These are phyloP conservation scores for Penicillium sp. DNA, from an alignment of 2,329 filamentous ascomycete species.

Conservation along the genomic window DNA sequence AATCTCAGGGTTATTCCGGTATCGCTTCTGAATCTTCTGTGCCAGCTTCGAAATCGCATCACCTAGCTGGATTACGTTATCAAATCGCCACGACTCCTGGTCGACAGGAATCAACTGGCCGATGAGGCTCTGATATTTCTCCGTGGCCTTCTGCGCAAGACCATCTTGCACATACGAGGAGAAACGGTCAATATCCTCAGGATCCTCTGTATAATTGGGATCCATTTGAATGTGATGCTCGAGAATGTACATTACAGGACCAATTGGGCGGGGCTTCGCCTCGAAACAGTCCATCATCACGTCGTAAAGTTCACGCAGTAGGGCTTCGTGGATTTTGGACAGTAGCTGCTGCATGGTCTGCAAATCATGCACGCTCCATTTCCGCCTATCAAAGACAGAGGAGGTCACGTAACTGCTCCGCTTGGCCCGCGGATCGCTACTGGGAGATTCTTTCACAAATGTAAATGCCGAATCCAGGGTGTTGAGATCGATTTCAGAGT, in stretches of 20 bases:
- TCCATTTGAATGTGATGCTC: constrained; percentile 83
- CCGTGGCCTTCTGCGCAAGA: constrained; percentile 73
- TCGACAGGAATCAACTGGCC: constrained; percentile 79
- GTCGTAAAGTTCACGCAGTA: constrained; percentile 86
- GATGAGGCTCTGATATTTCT: constrained; percentile 80
- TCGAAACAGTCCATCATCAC: constrained; percentile 89
- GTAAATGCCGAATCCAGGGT: constrained; percentile 85
- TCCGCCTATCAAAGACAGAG: constrained; percentile 62
- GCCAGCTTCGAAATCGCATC: constrained; percentile 84
- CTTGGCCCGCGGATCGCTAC: constrained; percentile 66
- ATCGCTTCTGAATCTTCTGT: constrained; percentile 90
- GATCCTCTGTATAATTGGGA: constrained; percentile 72
- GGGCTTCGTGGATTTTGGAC: constrained; percentile 74
- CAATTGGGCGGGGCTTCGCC: constrained; percentile 80
- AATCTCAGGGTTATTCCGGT: constrained; percentile 83
- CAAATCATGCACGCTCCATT: constrained; percentile 74
- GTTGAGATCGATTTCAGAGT: constrained; percentile 79
- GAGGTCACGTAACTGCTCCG: constrained; percentile 56
- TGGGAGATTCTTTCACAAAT: constrained; percentile 74
- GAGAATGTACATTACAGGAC: constrained; percentile 78
- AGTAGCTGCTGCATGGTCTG: constrained; percentile 76
- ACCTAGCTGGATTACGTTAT: constrained; percentile 86
- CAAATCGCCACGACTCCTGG: constrained; percentile 86
- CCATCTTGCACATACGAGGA: constrained; percentile 73
- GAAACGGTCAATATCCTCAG: constrained; percentile 75